phyloP scores from a whole-genome alignment of 2,329 filamentous ascomycete genomes.

The Scedosporium apiospermum region DNA sequence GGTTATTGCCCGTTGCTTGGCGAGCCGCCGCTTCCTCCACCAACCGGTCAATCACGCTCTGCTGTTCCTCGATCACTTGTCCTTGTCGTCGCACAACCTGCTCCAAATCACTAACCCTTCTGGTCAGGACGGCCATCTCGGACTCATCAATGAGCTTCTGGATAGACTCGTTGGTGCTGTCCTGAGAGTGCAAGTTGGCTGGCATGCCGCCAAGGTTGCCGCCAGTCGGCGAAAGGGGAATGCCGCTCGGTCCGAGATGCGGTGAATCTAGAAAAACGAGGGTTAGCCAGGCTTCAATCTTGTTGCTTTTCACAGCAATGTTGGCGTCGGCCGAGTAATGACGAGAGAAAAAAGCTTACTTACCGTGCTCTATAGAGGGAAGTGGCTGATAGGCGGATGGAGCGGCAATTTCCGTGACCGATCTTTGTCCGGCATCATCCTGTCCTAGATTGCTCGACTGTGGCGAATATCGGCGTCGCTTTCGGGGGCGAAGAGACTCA shows the following conservation, averaged over 20 bases:
- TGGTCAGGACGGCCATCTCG: not conserved
- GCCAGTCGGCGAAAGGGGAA: no score
- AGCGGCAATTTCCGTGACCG: not conserved
- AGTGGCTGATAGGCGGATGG: not conserved
- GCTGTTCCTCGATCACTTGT: not conserved
- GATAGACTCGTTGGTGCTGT: not conserved
- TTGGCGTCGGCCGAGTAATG: no score
- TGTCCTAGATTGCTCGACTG: not conserved
- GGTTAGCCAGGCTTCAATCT: no score
- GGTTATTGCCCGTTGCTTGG: no score
- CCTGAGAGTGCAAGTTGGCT: no score
- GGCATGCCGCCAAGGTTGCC: no score
- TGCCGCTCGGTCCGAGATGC: no score
- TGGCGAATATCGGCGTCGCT: no score
- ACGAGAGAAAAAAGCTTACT: not conserved
- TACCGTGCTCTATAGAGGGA: not conserved
- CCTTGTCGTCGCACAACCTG: not conserved
- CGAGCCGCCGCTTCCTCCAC: no score
- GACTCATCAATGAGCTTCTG: not conserved
- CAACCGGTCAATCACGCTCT: not conserved
- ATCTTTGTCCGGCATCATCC: not conserved
- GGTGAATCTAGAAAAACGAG: no score
- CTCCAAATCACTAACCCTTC: not conserved
- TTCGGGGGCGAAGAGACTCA: no score
- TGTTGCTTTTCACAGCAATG: no score